Percentiles rank a stretch among this genome's conserved stretches.
These are phyloP conservation scores for Calocera cornea DNA, from an alignment of 768 basidiomycete genomes.

Conservation along the genomic window DNA sequence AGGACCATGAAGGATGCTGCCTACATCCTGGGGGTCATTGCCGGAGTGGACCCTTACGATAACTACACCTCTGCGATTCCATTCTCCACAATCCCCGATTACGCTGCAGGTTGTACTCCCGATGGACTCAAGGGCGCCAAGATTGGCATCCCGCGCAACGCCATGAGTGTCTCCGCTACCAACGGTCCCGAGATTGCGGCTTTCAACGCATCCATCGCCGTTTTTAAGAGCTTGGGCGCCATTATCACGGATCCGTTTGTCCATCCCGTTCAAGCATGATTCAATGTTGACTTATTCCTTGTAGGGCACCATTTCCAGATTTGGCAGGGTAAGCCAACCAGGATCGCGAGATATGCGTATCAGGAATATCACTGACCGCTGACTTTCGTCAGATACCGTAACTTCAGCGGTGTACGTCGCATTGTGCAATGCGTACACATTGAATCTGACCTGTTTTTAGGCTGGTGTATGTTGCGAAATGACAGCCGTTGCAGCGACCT, in stretches of 20 bases:
- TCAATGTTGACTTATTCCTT: too few relatives aligned
- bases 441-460: too few relatives aligned
- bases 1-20: constrained; percentile 43
- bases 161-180: background rate
- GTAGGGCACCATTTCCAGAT: background rate
- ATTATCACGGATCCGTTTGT: background rate
- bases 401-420: too few relatives aligned
- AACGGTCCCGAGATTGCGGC: background rate
- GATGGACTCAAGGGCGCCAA: background rate
- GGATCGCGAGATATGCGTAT: too few relatives aligned
- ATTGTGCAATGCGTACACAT: too few relatives aligned
- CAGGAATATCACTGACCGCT: too few relatives aligned
- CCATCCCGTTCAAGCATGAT: too few relatives aligned
- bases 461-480: too few relatives aligned
- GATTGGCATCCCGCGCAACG: constrained; percentile 2
- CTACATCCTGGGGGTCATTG: constrained; percentile 41
- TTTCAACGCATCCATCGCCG: background rate
- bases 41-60: constrained; percentile 42
- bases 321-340: background rate
- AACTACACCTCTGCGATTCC: constrained; percentile 33
- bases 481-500: too few relatives aligned
- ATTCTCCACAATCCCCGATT: background rate
- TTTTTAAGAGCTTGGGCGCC: background rate
- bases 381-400: too few relatives aligned
- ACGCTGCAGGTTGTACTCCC: background rate